Percentiles rank a stretch among this genome's conserved stretches.
Conservation (phyloP, 352 stramenopile species). For the Phytophthora citrophthora region DNA sequence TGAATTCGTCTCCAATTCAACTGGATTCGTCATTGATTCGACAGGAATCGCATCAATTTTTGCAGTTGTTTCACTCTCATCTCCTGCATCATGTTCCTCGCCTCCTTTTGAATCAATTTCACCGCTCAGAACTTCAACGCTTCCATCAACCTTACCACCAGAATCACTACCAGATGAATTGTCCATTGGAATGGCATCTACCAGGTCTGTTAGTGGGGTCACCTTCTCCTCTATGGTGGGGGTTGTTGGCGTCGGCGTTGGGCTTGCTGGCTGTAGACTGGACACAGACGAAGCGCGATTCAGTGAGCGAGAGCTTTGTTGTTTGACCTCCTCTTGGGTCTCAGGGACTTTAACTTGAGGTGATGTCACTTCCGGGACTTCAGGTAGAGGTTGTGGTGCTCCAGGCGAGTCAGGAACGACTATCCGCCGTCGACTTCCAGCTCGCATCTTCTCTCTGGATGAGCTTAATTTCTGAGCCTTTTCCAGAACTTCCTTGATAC, state of each 20-base stretch:
- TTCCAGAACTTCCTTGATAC: constrained; percentile 37
- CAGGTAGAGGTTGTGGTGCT: neutral
- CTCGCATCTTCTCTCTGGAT: constrained; percentile 18
- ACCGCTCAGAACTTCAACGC: too few relatives aligned
- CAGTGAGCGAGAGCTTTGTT: constrained; percentile 1
- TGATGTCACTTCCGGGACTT: constrained; percentile 1
- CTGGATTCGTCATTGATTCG: neutral
- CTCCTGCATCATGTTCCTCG: neutral
- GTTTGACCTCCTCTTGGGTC: neutral
- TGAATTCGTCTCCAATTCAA: neutral
- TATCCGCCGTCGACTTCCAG: constrained; percentile 7
- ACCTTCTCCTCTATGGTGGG: too few relatives aligned
- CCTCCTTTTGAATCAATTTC: too few relatives aligned
- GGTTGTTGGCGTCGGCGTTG: neutral
- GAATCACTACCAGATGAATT: too few relatives aligned
- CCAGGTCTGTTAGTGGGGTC: too few relatives aligned
- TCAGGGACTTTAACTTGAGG: neutral
- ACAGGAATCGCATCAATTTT: neutral
- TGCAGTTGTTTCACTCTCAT: neutral
- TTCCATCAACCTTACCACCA: too few relatives aligned
- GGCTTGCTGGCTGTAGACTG: neutral
- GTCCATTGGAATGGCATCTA: too few relatives aligned
- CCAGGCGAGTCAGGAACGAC: neutral
- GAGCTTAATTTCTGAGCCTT: constrained; percentile 17
- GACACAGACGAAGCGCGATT: constrained; percentile 1